Evolutionary conservation across 257 asterid genomes (phyloP).

Genomic region (Ballota nigra): DNA sequence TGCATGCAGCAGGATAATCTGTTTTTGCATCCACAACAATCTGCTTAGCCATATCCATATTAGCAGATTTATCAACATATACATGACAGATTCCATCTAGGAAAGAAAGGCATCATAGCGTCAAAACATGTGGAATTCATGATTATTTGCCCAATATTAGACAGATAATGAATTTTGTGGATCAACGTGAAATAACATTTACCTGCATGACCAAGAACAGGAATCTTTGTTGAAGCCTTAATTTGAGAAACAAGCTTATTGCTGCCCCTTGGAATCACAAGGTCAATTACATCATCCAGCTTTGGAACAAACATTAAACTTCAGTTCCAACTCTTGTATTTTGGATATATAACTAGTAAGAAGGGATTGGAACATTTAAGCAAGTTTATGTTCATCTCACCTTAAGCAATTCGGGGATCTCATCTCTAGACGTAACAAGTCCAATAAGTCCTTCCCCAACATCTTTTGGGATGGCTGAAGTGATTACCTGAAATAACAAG

Average conservation of each 20-base stretch:
- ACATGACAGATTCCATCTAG: conserved; percentile 93
- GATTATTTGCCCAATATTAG: conserved; percentile 13
- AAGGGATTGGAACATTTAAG: neutral
- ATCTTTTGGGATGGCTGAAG: conserved; percentile 66
- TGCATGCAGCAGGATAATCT: conserved; percentile 92
- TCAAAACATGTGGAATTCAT: conserved; percentile 16
- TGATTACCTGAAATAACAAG: conserved; percentile 49
- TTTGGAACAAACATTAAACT: conserved; percentile 27
- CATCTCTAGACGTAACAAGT: conserved; percentile 76
- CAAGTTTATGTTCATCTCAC: conserved; percentile 29
- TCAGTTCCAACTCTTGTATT: conserved; percentile 24
- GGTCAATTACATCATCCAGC: conserved; percentile 91
- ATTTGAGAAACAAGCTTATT: conserved; percentile 75
- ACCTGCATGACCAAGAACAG: conserved; percentile 95
- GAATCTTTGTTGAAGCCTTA: conserved; percentile 75
- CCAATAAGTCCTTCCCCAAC: conserved; percentile 76
- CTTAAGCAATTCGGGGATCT: conserved; percentile 81
- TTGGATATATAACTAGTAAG: conserved; percentile 5
- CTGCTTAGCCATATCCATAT: conserved; percentile 69
- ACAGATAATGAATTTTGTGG: neutral
- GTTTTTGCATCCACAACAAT: conserved; percentile 72
- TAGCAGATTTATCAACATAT: conserved; percentile 73
- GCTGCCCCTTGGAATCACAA: conserved; percentile 92
- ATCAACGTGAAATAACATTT: conserved; percentile 12
- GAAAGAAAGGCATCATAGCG: conserved; percentile 16